Conservation (phyloP, 2,329 filamentous ascomycete genomes). For the Knoxdaviesia capensis region DNA sequence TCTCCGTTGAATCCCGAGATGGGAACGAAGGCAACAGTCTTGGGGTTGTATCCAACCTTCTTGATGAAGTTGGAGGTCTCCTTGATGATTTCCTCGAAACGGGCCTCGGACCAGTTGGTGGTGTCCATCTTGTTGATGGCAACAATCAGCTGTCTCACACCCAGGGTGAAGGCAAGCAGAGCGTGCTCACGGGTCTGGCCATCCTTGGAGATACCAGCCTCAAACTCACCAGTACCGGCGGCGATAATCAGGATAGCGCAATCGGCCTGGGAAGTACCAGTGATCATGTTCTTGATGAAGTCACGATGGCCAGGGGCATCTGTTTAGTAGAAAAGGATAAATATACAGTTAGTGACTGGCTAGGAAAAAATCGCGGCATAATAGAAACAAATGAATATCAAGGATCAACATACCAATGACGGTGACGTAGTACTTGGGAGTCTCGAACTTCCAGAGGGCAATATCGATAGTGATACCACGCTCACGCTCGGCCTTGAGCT, state of each 20-base stretch:
- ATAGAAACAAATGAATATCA: neutral
- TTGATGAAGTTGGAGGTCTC: constrained; percentile 99
- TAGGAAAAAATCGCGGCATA: neutral
- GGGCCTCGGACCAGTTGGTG: constrained; percentile 90
- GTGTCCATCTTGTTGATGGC: constrained; percentile 99
- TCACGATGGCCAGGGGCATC: constrained; percentile 99
- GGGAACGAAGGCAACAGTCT: constrained; percentile 93
- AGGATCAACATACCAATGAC: constrained; percentile 59
- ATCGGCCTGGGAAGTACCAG: constrained; percentile 99
- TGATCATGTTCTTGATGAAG: constrained; percentile 99
- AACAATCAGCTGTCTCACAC: constrained; percentile 99
- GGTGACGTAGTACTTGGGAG: constrained; percentile 91
- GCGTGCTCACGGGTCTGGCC: constrained; percentile 99
- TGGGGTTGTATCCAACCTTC: constrained; percentile 99
- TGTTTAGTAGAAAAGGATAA: constrained; percentile 13
- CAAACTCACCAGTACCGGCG: constrained; percentile 99
- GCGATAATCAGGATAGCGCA: constrained; percentile 99
- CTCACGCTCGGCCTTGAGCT: constrained; percentile 99
- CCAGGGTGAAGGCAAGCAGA: constrained; percentile 97
- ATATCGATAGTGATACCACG: constrained; percentile 99
- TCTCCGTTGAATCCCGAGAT: constrained; percentile 99
- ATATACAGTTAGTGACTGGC: neutral
- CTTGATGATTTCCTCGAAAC: constrained; percentile 99
- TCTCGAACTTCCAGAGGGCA: constrained; percentile 99
- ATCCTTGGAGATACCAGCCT: constrained; percentile 99